Base-by-base conservation (phyloP, 2,329 filamentous ascomycete genomes). In the Diaporthe citriasiana region DNA sequence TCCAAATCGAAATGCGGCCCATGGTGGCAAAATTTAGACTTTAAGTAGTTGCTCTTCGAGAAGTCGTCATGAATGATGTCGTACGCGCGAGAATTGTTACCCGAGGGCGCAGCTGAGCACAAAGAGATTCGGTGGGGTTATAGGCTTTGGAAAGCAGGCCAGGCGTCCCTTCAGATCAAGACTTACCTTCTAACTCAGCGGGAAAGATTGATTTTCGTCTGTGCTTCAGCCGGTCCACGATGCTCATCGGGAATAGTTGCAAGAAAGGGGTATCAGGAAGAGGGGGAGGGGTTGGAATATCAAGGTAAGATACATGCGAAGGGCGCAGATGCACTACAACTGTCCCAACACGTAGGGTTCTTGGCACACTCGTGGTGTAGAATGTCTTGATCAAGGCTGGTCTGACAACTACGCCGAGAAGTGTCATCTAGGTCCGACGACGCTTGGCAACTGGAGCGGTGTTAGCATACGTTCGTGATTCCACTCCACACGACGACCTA, bases 371-470 rank as follows among this genome's bases (percentile, higher is more conserved):
- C 33, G 45, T 17, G 38, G 17, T 15, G 35, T 77, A 72, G 66
- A 70, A 33, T n/a, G 81, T 81, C 82, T 85, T 77, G 85, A 25
- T 81, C 79, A 51, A 78, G 77, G 38, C 77, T 74, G 51, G 78
- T 71, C 27, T 69, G 35, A 30, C 27, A 50, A 38, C 40, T 51
- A 45, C 25, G 35, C 22, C 9, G 42, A 25, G 38, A 33, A 51
- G 77, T 77, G 77, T 77, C 33, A 75, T 77, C 33, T 76, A 78
- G 73, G 82, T 84, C 73, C 88, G 87, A 79, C 84, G 85, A 78
- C 88, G 88, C 83, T 89, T 90, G 81, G 83, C 79, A 79, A 88
- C 88, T 83, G 78, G 73, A 51, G 76, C 74, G 19, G 76, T 70
- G 77, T 86, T 79, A 85, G 83, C 69, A 76, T 17, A 22, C 22